Evolutionary conservation across 305 asterid species (phyloP), one percentile per base, ranked within the genome.

Genomic region (Fraxinus xanthoxyloides): DNA sequence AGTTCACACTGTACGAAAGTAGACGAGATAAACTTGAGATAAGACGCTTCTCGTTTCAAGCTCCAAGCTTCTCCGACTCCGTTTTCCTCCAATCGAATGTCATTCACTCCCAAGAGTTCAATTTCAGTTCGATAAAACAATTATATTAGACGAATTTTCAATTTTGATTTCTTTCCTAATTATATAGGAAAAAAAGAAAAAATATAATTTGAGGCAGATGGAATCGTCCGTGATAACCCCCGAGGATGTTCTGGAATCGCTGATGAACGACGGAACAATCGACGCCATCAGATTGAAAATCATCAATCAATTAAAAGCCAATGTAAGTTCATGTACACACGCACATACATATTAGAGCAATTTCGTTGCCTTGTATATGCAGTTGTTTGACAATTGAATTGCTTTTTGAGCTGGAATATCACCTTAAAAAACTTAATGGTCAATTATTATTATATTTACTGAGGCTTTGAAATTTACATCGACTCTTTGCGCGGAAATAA

Each of bases 251-350:
- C 81, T 94, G 88, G 97, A 89, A 83, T 87, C 97, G 63, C 91
- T 94, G 79, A 94, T 94, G 97, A 92, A 94, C 85, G 98, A 94
- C 75, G 97, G 98, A 35, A 91, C 97, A 10, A 89, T 94, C 83
- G 98, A 94, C 63, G 88, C 97, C 48, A 89, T 94, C 82, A 93
- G 97, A 10, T 85, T 92, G 87, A 94, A 93, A 82, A 93, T 94
- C 80, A 91, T 94, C 77, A 91, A 91, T 85, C 97, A 93, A 84
- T 93, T 94, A 63, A 94, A 94, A 89, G 97, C 97, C 78, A 94
- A 94, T 84, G 97, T 94, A 79, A 87, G 95, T 67, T 75, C 32
- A 3, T 30, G 15, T 9, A 38, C 13, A 38, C 48, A 38, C 30
- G 13, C 10, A 26, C 9, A 61, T 9, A 23, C 3, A 24, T 8